phyloP scores from a whole-genome alignment of 208 protist species.

The Tritrichomonas foetus region DNA sequence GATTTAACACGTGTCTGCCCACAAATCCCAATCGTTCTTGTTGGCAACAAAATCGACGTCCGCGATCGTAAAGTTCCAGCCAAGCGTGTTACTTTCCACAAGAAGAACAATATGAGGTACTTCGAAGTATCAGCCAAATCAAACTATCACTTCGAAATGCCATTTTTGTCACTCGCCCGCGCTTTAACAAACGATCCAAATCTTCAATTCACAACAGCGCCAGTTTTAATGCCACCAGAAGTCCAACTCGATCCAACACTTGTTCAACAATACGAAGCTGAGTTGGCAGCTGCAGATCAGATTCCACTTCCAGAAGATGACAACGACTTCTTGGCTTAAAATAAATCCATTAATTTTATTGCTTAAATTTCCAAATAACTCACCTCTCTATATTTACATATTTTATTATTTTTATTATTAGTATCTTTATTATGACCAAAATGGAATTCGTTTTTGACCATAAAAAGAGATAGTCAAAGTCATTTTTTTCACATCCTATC shows the following conservation, averaged over 20 bases:
- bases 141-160: conserved; percentile 99
- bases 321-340: conserved; percentile 37
- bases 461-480: no score
- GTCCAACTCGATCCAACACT: conserved; percentile 57
- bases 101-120: conserved; percentile 94
- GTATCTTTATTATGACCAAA: no score
- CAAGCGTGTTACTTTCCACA: conserved; percentile 99
- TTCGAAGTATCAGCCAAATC: conserved; percentile 99
- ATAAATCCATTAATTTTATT: no score
- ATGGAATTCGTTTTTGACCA: no score
- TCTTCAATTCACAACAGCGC: conserved; percentile 76
- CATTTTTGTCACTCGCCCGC: conserved; percentile 97
- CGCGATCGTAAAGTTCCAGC: conserved; percentile 98
- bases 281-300: conserved; percentile 71
- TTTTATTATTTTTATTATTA: no score
- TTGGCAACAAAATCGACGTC: conserved; percentile 99
- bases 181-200: conserved; percentile 82
- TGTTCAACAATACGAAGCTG: conserved; percentile 69
- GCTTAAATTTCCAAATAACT: no score
- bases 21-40: conserved; percentile 98
- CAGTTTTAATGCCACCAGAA: conserved; percentile 65
- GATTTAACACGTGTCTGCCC: conserved; percentile 95
- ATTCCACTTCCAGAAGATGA: conserved; percentile 82
- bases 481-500: no score
- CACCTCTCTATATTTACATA: no score